Percentiles rank a stretch among this genome's conserved stretches.
Conservation (phyloP, 2,329 filamentous ascomycete genomes). For the Clarireedia hainanense region DNA sequence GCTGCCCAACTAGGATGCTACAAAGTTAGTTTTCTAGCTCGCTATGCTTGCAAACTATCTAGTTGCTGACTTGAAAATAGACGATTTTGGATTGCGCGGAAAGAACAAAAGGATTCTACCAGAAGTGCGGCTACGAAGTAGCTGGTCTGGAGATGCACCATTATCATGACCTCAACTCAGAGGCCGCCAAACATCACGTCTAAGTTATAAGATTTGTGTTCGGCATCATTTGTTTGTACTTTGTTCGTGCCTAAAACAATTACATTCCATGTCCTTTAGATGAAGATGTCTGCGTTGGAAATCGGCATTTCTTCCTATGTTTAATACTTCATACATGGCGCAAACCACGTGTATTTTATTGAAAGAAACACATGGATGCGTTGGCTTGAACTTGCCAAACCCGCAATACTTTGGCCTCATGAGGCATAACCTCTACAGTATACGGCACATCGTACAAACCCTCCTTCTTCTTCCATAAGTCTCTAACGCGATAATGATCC, state of each 20-base stretch:
- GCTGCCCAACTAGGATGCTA: conserved; percentile 86
- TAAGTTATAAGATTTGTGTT: neutral
- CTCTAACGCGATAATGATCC: conserved; percentile 15
- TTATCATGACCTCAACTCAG: conserved; percentile 50
- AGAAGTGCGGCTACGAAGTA: conserved; percentile 64
- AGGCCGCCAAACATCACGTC: conserved; percentile 11
- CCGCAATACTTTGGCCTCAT: conserved; percentile 18
- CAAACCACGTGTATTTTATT: neutral
- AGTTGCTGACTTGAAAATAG: conserved; percentile 34
- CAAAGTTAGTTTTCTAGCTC: conserved; percentile 38
- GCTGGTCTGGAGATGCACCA: conserved; percentile 94
- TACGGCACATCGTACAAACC: conserved; percentile 19
- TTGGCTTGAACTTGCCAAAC: conserved; percentile 10
- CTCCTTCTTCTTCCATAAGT: conserved; percentile 20
- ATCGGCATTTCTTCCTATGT: neutral
- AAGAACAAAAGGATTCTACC: conserved; percentile 96
- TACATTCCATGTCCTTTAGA: too few relatives aligned
- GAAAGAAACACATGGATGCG: conserved; percentile 8
- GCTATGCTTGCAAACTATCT: neutral
- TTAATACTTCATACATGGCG: neutral
- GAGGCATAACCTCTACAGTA: conserved; percentile 16
- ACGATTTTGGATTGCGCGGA: conserved; percentile 93
- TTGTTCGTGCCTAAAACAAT: too few relatives aligned
- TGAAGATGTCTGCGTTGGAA: too few relatives aligned
- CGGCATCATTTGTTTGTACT: too few relatives aligned